phyloP scores from a whole-genome alignment of 1,284 basidiomycete species.

The Ceraceosorus bombacis region DNA sequence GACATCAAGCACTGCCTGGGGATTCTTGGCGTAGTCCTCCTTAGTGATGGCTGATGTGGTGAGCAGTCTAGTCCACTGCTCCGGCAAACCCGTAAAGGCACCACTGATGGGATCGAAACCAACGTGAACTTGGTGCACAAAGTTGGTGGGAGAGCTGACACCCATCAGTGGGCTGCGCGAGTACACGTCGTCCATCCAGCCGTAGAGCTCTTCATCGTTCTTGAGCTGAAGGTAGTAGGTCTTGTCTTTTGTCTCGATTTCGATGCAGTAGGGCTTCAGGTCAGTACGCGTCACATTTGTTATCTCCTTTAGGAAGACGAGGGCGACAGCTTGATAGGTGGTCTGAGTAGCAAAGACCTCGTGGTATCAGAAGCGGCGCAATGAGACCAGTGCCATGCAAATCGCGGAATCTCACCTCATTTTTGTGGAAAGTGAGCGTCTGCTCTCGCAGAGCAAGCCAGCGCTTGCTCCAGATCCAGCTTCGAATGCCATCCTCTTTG shows the following conservation, averaged over 20 bases:
- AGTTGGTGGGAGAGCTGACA: constrained; percentile 87
- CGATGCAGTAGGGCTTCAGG: constrained; percentile 80
- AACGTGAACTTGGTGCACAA: constrained; percentile 96
- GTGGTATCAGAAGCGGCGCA: background rate
- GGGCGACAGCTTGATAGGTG: constrained; percentile 58
- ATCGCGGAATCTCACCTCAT: constrained; percentile 63
- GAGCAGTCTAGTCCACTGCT: constrained; percentile 90
- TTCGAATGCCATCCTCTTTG: constrained; percentile 53
- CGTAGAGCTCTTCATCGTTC: constrained; percentile 89
- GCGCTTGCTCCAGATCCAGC: constrained; percentile 85
- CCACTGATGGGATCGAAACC: constrained; percentile 91
- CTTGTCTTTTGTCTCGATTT: constrained; percentile 66
- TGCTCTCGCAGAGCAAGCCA: constrained; percentile 81
- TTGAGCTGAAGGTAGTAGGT: constrained; percentile 74
- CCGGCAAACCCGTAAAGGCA: constrained; percentile 89
- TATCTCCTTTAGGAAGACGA: constrained; percentile 69
- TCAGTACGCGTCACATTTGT: constrained; percentile 82
- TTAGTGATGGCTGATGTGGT: constrained; percentile 94
- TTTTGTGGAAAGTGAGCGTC: constrained; percentile 78
- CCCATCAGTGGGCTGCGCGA: constrained; percentile 84
- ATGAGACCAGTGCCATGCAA: background rate
- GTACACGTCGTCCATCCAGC: constrained; percentile 94
- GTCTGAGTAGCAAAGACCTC: constrained; percentile 49
- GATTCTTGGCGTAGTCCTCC: constrained; percentile 93
- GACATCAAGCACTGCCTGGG: constrained; percentile 92